phyloP scores from a whole-genome alignment of 108 stramenopile genomes.

The Nannochloropsis gaditana region DNA sequence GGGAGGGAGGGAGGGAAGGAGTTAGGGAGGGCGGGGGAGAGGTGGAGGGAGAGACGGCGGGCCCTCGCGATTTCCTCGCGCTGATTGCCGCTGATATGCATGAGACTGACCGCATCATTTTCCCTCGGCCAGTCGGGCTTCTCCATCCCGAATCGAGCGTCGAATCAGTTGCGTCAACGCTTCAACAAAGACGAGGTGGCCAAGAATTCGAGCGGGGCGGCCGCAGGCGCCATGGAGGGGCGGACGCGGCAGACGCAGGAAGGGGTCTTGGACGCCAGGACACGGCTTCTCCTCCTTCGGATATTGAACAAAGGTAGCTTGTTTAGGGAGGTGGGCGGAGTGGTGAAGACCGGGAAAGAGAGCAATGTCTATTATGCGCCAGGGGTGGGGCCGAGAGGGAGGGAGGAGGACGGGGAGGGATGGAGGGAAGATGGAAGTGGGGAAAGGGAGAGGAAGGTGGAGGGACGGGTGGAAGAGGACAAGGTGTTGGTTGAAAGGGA shows the following conservation, averaged over 20 bases:
- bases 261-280: slow-evolving; percentile 48
- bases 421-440: not conserved
- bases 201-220: slow-evolving; percentile 28
- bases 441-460: not conserved
- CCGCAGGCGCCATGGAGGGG: slow-evolving; percentile 21
- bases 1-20: not conserved
- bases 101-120: not conserved
- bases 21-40: not conserved
- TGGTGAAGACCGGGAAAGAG: slow-evolving; percentile 57
- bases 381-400: not conserved
- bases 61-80: not conserved
- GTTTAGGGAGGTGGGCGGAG: slow-evolving; percentile 41
- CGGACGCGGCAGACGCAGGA: slow-evolving; percentile 34
- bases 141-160: not conserved
- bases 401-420: not conserved
- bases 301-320: slow-evolving; percentile 41
- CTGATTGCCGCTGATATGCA: not conserved
- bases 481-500: not conserved
- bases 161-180: not conserved
- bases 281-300: slow-evolving; percentile 49
- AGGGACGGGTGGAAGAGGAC: not conserved
- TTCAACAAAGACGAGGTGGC: not conserved
- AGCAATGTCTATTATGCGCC: slow-evolving; percentile 51
- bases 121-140: not conserved
- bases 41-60: not conserved